Conservation (phyloP, 2,329 filamentous ascomycete genomes). For the Thielaviopsis punctulata region DNA sequence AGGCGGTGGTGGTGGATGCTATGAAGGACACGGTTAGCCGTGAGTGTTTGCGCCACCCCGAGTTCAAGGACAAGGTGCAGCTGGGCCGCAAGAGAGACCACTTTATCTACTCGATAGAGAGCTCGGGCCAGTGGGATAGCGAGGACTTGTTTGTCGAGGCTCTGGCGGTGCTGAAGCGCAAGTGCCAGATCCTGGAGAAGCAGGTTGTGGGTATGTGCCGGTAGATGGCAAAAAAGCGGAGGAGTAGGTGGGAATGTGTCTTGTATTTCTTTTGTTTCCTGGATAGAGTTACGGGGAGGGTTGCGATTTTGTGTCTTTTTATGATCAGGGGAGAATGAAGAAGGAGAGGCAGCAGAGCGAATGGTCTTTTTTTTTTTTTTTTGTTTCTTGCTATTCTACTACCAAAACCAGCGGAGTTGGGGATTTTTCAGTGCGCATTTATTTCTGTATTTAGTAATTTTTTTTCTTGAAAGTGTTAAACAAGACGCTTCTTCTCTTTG, state of each 20-base stretch:
- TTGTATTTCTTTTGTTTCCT: not conserved
- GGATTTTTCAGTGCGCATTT: slow-evolving; percentile 8
- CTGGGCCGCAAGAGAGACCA: slow-evolving; percentile 81
- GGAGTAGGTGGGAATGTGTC: not conserved
- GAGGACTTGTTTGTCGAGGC: slow-evolving; percentile 87
- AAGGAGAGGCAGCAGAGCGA: not conserved
- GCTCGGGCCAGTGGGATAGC: slow-evolving; percentile 85
- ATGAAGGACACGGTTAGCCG: slow-evolving; percentile 93
- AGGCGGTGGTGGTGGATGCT: slow-evolving; percentile 72
- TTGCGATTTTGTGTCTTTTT: no score
- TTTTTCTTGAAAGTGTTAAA: not conserved
- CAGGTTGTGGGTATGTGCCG: slow-evolving; percentile 49
- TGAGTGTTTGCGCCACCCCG: slow-evolving; percentile 76
- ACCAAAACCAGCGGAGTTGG: slow-evolving; percentile 12
- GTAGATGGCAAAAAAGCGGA: slow-evolving; percentile 17
- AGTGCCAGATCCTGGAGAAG: slow-evolving; percentile 58
- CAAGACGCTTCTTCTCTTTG: not conserved
- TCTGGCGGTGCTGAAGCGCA: slow-evolving; percentile 67
- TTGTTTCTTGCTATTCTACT: slow-evolving; percentile 15
- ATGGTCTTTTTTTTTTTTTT: no score
- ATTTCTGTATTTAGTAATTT: slow-evolving; percentile 6
- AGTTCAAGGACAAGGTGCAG: slow-evolving; percentile 92
- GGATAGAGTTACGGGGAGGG: not conserved
- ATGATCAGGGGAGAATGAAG: not conserved
- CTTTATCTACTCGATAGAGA: slow-evolving; percentile 94